Conservation (phyloP, 441 rosid species). For the Corymbia calophylla region DNA sequence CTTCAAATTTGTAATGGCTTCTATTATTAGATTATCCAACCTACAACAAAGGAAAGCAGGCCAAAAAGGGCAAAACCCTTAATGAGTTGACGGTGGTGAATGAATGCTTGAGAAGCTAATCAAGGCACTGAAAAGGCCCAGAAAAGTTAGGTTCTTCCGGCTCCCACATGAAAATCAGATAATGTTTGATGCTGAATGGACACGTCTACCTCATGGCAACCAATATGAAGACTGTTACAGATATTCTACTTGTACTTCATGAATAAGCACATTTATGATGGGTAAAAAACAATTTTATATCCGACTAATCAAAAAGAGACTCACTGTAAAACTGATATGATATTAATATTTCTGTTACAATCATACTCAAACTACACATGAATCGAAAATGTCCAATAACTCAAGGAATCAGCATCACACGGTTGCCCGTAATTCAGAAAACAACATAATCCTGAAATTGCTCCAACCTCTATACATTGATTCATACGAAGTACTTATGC, state of each 20-base stretch:
- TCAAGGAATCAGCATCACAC: background rate
- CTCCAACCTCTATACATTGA: background rate
- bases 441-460: background rate
- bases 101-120: background rate
- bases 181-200: background rate
- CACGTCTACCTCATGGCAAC: background rate
- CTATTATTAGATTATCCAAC: conserved; percentile 67
- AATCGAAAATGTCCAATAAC: background rate
- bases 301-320: background rate
- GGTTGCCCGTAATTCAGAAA: background rate
- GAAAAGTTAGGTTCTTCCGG: background rate
- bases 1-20: conserved; percentile 62
- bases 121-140: background rate
- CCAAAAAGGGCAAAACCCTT: background rate
- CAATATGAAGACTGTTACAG: background rate
- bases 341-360: background rate
- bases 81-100: background rate
- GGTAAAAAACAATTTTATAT: background rate
- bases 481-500: background rate
- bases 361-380: background rate
- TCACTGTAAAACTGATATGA: background rate
- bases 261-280: background rate
- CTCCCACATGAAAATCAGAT: background rate
- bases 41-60: conserved; percentile 26
- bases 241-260: background rate